Evolutionary conservation across 75 land plant genomes (phyloP), one percentile per base, ranked within the genome.

Genomic region (Larix kaempferi): DNA sequence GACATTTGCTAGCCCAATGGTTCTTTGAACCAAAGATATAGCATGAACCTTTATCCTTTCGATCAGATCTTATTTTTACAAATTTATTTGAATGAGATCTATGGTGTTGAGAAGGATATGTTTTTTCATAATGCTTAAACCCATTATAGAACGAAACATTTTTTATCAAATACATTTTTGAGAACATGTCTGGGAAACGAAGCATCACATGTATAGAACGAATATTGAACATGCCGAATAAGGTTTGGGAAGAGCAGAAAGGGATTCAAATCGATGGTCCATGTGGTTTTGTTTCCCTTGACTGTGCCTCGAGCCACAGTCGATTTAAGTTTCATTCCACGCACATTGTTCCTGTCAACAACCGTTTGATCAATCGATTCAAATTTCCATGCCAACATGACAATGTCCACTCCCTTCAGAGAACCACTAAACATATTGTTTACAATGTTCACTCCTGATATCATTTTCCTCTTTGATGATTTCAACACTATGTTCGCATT

Each of bases 371-470:
- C 85, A 44, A 93, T 75, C 5, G 80, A 10, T 10, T 59, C 62
- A 79, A 95, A 95, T 0, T 63, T 19, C 56, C 88, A 89, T 57
- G 88, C 90, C 37, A 84, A 80, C 59, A 85, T 71, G 17, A 93
- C 88, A 21, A 90, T 81, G 21, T 82, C 56, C 62, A 74, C 60
- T 16, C 81, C 75, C 4, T 81, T 79, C 3, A 65, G 63, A n/a
- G 49, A 54, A 2, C 96, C 98, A 52, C 84, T 22, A 59, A 95
- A 95, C 85, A 91, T 87, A 80, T 94, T 94, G 71, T 90, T 79
- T 0, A 83, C 86, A 56, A 95, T 82, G 64, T 64, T 90, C 69
- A 95, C 65, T n/a, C 89, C 93, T 3, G 44, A 69, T 0, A 89
- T 71, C 0, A 59, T 12, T 6, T 73, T 67, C 6, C 84, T 85